Base-by-base conservation (phyloP, 768 basidiomycete genomes). In the Mycena metata region DNA sequence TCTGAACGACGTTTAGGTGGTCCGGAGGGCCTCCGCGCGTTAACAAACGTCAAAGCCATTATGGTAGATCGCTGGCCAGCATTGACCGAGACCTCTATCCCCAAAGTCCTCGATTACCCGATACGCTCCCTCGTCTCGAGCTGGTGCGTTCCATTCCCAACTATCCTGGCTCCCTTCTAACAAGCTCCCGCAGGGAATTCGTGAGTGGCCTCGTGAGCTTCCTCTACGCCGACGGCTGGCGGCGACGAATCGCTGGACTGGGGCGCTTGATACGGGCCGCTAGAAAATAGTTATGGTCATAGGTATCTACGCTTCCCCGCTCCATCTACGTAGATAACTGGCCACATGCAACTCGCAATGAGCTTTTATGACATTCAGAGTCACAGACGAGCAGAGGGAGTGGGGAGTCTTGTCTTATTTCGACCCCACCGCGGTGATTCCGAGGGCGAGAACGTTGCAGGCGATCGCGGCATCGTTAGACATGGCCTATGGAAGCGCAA, bases 41-140 rank as follows among this genome's bases (percentile, higher is more conserved):
- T 99, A 45, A 96, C 95, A 50, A 95, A 94, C 75, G 85, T 92
- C 59, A 99, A 99, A 77, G 92, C 92, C 16, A 89, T 99, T 56
- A 88, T 94, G 61, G 83, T 88, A 19, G 98, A 99, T 78, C 88
- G 94, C 52, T 95, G 92, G 87, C 94, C 96, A 62, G 89, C 90
- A 39, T 76, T 91, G 49, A 83, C 96, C 47, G 90, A 95, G 76
- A 99, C 98, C 0, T 81, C 78, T 13, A 98, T 99, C 67, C 98
- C 98, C 0, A 85, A 86, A 50, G 90, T 91, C 1, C 82, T 99
- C 35, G 95, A 96, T 75, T 96, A 96, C 78, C 96, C 95, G 26
- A 81, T 96, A 58, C 88, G 88, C 23, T 95, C 93, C 45, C 75
- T 94, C 54, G 81, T 80, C 42, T 83, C 85, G 74, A 93, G 92